Evolutionary conservation across 495 filamentous ascomycete genomes (phyloP), one percentile per base, ranked within the genome.

Genomic region (Xylaria flabelliformis): DNA sequence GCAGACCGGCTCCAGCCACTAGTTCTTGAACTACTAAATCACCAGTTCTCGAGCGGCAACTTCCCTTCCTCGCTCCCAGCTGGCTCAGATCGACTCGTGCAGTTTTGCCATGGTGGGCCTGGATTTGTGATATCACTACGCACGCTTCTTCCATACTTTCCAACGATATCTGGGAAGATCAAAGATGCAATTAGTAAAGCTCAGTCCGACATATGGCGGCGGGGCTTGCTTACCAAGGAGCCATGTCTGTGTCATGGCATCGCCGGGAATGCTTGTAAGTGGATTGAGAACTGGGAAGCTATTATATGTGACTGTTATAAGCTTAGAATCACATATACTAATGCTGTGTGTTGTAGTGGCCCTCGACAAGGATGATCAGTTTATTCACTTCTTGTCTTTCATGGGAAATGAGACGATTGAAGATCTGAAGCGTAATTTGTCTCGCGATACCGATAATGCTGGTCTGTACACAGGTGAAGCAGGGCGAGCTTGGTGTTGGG

Each of bases 81-180:
- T 19, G 72, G 17, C 17, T 64, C 67, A 2, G 74, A 77, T 36
- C 61, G 53, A 8, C 82, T 91, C 2, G 89, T 91, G 3, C 90
- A 91, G 78, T 87, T 91, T 75, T 91, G 90, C 76, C 90, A 91
- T 74, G 90, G 90, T 17, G 90, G 88, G 1, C 88, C 90, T 0
- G 90, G 90, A 0, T 84, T 91, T n/a, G 76, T 89, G 0, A 26
- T 85, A 4, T 88, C 88, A 21, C 82, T 91, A 24, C 17, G 81
- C 1, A 81, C 84, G 7, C 80, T 91, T 66, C 72, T 80, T 36
- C 74, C 81, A 29, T 78, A 83, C 71, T 91, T 90, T 72, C 85
- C 88, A 0, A 73, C 67, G 4, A 74, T 90, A 32, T 62, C 78
- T 15, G 76, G 76, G 0, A 76, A 75, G 53, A 89, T 91, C 51